Conservation (phyloP, 148 eudicot species). For the Limonium bicolor region DNA sequence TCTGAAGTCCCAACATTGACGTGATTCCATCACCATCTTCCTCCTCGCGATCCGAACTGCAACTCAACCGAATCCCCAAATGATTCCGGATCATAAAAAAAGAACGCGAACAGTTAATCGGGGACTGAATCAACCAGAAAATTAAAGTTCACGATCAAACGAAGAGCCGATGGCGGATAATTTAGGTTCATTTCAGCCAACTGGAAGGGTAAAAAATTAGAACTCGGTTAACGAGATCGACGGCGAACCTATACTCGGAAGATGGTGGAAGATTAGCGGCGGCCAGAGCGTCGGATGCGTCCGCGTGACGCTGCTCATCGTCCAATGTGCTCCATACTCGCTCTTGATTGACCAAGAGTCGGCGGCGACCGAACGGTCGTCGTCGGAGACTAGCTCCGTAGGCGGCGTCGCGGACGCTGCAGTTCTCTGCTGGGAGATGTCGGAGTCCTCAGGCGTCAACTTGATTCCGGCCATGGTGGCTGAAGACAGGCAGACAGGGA, state of each 20-base stretch:
- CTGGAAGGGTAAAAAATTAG: too few relatives aligned
- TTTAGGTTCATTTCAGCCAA: too few relatives aligned
- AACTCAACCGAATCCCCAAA: not conserved
- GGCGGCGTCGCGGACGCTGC: conserved; percentile 20
- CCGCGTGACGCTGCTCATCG: conserved; percentile 95
- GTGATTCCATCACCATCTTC: conserved; percentile 60
- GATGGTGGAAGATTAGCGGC: conserved; percentile 49
- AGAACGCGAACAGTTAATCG: too few relatives aligned
- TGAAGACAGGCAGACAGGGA: not conserved
- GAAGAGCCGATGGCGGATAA: too few relatives aligned
- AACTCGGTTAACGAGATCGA: too few relatives aligned
- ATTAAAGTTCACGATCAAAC: too few relatives aligned
- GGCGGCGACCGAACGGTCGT: conserved; percentile 90
- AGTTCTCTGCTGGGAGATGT: conserved; percentile 40
- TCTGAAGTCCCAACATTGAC: conserved; percentile 97
- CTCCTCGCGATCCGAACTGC: conserved; percentile 93
- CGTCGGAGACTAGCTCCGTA: conserved; percentile 91
- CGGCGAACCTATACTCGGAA: conserved; percentile 61
- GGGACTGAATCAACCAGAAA: too few relatives aligned
- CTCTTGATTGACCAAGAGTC: conserved; percentile 99
- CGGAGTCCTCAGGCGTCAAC: conserved; percentile 56
- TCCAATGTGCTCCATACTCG: conserved; percentile 96
- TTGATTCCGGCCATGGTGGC: conserved; percentile 60
- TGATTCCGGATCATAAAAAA: too few relatives aligned
- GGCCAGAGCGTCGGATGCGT: conserved; percentile 87